These are phyloP conservation scores for Protea cynaroides DNA, from an alignment of 164 flowering plant species.

Conservation along the genomic window DNA sequence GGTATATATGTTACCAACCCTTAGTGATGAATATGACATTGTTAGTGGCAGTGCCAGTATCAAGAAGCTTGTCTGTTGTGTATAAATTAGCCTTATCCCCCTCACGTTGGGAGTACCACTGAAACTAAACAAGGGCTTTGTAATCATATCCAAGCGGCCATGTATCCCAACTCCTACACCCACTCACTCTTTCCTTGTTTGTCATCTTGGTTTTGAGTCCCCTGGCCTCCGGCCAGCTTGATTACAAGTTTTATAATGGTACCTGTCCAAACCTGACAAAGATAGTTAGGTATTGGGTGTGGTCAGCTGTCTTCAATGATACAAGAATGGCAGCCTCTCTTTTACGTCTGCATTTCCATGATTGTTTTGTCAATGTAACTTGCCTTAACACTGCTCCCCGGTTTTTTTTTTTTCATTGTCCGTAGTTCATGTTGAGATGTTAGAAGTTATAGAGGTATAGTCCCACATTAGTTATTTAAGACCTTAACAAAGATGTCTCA, in stretches of 20 bases:
- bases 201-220: slow-evolving; percentile 23
- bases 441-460: too few relatives aligned
- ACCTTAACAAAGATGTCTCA: too few relatives aligned
- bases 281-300: slow-evolving; percentile 45
- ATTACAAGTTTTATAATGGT: slow-evolving; percentile 36
- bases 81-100: slow-evolving; percentile 20
- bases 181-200: slow-evolving; percentile 16
- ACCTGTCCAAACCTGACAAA: slow-evolving; percentile 52
- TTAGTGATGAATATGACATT: slow-evolving; percentile 20
- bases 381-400: too few relatives aligned
- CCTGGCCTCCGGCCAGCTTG: slow-evolving; percentile 38
- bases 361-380: slow-evolving; percentile 67
- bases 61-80: background rate
- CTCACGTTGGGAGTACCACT: background rate
- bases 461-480: too few relatives aligned
- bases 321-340: slow-evolving; percentile 73
- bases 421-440: too few relatives aligned
- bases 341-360: slow-evolving; percentile 69
- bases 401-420: too few relatives aligned
- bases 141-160: slow-evolving; percentile 5
- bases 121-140: too few relatives aligned
- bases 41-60: slow-evolving; percentile 37
- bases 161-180: slow-evolving; percentile 14
- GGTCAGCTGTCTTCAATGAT: slow-evolving; percentile 55
- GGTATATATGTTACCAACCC: slow-evolving; percentile 35